A percentile compares a stretch with the other conserved stretches of the same genome.
Conservation (phyloP, 371 early-diverging fungal species). For the Mortierella sp. region DNA sequence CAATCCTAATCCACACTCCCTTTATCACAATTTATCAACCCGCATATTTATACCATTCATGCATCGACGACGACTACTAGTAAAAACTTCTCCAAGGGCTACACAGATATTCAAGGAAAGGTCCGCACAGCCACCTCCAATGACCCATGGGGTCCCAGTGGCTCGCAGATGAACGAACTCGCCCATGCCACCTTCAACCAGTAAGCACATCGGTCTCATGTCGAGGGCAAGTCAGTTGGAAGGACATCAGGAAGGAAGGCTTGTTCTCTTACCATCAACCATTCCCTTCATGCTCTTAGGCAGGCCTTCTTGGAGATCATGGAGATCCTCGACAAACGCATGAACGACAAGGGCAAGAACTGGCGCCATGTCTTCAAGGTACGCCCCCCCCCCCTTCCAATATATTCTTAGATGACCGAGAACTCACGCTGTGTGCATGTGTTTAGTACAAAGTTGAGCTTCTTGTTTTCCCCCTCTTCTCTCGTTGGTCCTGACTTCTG, state of each 20-base stretch:
- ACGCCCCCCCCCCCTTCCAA: slow-evolving; percentile 19
- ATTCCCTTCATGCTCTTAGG: slow-evolving; percentile 61
- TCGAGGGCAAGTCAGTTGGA: neutral
- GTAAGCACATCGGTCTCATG: slow-evolving; percentile 65
- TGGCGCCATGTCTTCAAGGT: slow-evolving; percentile 99
- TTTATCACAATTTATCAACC: slow-evolving; percentile 2
- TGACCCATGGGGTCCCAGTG: slow-evolving; percentile 90
- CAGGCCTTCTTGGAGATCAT: slow-evolving; percentile 95
- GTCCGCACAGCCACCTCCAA: slow-evolving; percentile 97
- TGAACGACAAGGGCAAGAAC: slow-evolving; percentile 97
- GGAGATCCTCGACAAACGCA: slow-evolving; percentile 96
- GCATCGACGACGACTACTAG: slow-evolving; percentile 58
- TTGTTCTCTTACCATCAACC: neutral
- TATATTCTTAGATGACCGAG: slow-evolving; percentile 10
- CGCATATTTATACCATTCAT: neutral
- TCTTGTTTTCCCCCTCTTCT: neutral
- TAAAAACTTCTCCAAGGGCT: slow-evolving; percentile 97
- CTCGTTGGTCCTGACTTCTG: neutral
- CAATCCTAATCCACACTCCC: neutral
- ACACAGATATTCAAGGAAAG: slow-evolving; percentile 95
- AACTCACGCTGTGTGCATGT: neutral
- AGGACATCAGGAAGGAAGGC: neutral
- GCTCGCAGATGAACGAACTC: slow-evolving; percentile 89
- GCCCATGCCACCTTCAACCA: slow-evolving; percentile 88
- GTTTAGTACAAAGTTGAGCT: neutral